Percentiles rank a stretch among this genome's conserved stretches.
Evolutionary conservation across 139 green algal species (phyloP).

Genomic region (Micractinium sp.): DNA sequence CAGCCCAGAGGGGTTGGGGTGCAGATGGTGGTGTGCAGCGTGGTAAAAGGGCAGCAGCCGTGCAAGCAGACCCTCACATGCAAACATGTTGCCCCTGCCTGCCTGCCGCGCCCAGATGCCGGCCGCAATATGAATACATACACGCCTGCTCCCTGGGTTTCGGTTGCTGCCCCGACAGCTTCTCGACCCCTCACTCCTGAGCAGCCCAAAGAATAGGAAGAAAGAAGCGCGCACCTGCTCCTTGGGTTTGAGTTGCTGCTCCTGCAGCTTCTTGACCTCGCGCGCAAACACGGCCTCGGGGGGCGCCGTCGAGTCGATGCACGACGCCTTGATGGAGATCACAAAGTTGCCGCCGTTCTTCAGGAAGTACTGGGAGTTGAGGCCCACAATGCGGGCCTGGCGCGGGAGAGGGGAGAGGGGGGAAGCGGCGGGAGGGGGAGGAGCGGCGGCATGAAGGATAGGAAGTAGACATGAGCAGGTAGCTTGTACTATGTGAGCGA

Average conservation of each 20-base stretch:
- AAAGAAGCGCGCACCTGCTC: conserved; percentile 79
- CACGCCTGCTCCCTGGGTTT: too few species aligned
- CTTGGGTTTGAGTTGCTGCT: conserved; percentile 96
- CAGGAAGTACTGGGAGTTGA: conserved; percentile 99
- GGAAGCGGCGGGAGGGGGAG: neutral
- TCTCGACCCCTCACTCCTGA: too few species aligned
- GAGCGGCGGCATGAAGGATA: neutral
- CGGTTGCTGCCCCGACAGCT: neutral
- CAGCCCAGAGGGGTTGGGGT: conserved; percentile 13
- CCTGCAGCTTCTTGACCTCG: conserved; percentile 98
- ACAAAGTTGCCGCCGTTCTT: conserved; percentile 98
- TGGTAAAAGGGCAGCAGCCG: neutral
- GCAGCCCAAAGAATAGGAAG: too few species aligned
- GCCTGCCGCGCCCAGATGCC: too few species aligned
- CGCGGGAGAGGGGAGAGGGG: too few species aligned
- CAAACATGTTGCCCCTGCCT: neutral
- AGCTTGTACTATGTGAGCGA: too few species aligned
- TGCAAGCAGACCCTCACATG: neutral
- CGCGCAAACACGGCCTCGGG: conserved; percentile 98
- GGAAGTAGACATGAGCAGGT: too few species aligned
- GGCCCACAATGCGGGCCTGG: conserved; percentile 97
- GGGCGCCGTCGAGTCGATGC: conserved; percentile 98
- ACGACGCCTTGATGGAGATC: conserved; percentile 99
- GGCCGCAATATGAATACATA: too few species aligned
- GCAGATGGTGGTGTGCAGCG: neutral